Evolutionary conservation across 2,329 filamentous ascomycete species (phyloP), one percentile per base, ranked within the genome.

Genomic region (Westerdykella aurantiaca): DNA sequence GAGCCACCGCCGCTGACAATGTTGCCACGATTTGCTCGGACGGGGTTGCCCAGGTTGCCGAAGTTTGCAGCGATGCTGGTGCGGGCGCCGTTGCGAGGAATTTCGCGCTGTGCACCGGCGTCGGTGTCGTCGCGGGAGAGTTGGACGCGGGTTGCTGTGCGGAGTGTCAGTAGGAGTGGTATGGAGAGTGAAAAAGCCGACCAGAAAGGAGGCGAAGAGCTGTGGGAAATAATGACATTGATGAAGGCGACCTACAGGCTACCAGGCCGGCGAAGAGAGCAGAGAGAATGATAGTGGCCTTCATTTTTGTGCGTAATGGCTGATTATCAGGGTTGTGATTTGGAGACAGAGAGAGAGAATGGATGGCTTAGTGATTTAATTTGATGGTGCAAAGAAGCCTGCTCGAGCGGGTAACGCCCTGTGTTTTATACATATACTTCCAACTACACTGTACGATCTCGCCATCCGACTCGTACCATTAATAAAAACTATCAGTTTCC

Each of bases 101-200:
- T 49, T 4, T 47, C 29, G 34, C 16, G 9, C 45, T 52, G 50
- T 11, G 44, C 49, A 1, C 43, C 52, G 29, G 49, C 44, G 25
- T 53, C 50, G 35, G 34, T 41, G 23, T 39, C 31, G 39, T 55
- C 52, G 39, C 47, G 21, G 11, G 50, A 44, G 29, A 55, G 38
- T 21, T 46, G 46, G 9, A 53, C 50, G 38, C 52, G 52, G 6
- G 42, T 39, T 41, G 23, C 33, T 34, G 41, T 29, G 29, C 42
- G 31, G 1, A 23, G n/a, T 12, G 45, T 41, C 34, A 42, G 31
- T 34, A 37, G 18, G 12, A 13, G 12, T n/a, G 31, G 34, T 37
- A 37, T 41, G 31, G 5, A 35, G 37, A 31, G 17, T 16, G 10
- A 16, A 11, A 29, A 7, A 21, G 18, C 18, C 3, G 18, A 39